phyloP scores from a whole-genome alignment of 2,329 filamentous ascomycete species.

The Paramyrothecium sp. region DNA sequence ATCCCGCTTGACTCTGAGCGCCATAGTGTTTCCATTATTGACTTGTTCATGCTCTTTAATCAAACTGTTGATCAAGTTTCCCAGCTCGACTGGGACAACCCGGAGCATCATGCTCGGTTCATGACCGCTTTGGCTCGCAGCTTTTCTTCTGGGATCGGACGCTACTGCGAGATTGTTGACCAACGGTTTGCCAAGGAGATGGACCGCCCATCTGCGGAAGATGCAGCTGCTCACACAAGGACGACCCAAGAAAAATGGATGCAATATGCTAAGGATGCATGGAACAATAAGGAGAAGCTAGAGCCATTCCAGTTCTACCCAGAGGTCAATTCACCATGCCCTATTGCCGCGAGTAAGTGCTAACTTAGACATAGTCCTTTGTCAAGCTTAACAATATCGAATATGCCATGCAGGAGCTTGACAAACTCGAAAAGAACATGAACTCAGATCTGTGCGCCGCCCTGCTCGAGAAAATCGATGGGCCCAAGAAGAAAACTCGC shows the following conservation, averaged over 20 bases:
- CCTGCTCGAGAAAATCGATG: conserved; percentile 72
- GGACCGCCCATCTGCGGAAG: conserved; percentile 86
- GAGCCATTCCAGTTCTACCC: conserved; percentile 97
- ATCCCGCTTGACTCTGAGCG: conserved; percentile 75
- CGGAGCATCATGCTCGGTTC: conserved; percentile 91
- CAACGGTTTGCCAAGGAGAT: conserved; percentile 85
- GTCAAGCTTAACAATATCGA: conserved; percentile 98
- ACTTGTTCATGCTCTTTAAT: conserved; percentile 92
- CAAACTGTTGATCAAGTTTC: conserved; percentile 86
- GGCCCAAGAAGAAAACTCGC: conserved; percentile 62
- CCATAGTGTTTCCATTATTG: conserved; percentile 90
- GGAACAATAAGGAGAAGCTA: conserved; percentile 86
- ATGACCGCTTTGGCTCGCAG: conserved; percentile 91
- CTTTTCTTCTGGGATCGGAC: conserved; percentile 77
- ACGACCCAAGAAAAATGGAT: conserved; percentile 91
- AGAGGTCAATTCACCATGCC: conserved; percentile 57
- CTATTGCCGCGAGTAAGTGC: conserved; percentile 8
- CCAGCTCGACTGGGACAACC: conserved; percentile 86
- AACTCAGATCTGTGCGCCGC: conserved; percentile 89
- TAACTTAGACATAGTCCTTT: conserved; percentile 65
- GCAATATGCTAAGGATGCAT: conserved; percentile 89
- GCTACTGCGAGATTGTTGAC: conserved; percentile 90
- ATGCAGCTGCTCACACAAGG: conserved; percentile 74
- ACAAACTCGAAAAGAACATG: conserved; percentile 84
- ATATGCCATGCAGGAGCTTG: conserved; percentile 87